Evolutionary conservation across 108 stramenopile species (phyloP).

Genomic region (Skeletonema marinoi): DNA sequence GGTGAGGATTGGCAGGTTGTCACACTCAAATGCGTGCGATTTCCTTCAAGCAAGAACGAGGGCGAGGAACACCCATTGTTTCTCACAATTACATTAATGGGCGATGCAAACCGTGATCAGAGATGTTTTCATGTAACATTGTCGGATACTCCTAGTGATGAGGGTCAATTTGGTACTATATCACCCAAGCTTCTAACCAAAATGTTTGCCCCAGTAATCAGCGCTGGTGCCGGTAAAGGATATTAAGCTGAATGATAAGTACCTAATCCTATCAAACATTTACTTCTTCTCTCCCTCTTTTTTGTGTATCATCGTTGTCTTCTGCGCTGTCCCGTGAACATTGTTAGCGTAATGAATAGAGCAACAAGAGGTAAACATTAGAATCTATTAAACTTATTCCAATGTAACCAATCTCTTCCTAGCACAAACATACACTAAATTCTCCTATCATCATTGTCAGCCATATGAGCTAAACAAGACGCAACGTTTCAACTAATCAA

Average conservation of each 20-base stretch:
- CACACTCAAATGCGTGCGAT: constrained; percentile 28
- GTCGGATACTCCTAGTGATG: constrained; percentile 65
- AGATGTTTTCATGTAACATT: constrained; percentile 82
- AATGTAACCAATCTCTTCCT: neutral
- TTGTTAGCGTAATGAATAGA: too few relatives aligned
- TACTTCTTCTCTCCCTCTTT: too few relatives aligned
- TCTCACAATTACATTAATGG: constrained; percentile 64
- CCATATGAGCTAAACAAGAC: too few relatives aligned
- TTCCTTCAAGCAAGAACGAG: constrained; percentile 19
- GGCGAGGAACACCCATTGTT: constrained; percentile 19
- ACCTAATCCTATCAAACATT: too few relatives aligned
- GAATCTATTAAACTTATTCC: neutral
- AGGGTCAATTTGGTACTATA: constrained; percentile 63
- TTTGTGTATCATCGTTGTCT: too few relatives aligned
- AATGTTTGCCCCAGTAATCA: constrained; percentile 31
- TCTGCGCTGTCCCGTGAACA: too few relatives aligned
- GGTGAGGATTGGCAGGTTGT: constrained; percentile 39
- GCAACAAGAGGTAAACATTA: neutral
- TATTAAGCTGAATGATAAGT: neutral
- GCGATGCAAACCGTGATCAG: constrained; percentile 66
- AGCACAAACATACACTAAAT: neutral
- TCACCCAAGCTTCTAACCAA: constrained; percentile 65
- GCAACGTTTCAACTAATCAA: neutral
- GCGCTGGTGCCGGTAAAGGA: neutral
- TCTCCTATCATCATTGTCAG: neutral